Conservation (phyloP, 164 flowering plant species). For the Annona cherimola region DNA sequence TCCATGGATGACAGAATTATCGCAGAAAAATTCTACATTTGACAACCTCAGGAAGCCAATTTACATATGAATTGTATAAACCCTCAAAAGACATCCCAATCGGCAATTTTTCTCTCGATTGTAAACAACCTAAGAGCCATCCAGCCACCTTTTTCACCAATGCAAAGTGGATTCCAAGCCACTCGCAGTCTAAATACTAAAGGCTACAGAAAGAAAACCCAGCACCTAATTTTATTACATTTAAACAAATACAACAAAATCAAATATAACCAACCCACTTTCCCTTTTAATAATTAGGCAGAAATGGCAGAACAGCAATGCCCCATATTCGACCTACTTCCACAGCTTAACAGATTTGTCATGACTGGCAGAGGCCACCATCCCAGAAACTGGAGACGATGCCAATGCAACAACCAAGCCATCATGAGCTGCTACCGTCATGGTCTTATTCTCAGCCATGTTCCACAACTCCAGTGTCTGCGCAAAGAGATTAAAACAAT, state of each 20-base stretch:
- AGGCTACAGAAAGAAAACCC: neutral
- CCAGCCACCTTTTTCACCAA: no score
- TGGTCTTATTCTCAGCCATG: slow-evolving; percentile 78
- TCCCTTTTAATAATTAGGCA: neutral
- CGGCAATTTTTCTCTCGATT: no score
- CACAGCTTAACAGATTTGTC: slow-evolving; percentile 85
- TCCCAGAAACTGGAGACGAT: slow-evolving; percentile 66
- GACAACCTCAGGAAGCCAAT: no score
- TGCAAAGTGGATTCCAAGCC: neutral
- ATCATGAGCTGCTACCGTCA: slow-evolving; percentile 82
- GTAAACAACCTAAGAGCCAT: no score
- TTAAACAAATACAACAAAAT: slow-evolving; percentile 1
- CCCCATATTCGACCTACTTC: slow-evolving; percentile 38
- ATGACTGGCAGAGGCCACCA: slow-evolving; percentile 96
- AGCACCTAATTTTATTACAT: slow-evolving; percentile 12
- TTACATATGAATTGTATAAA: no score
- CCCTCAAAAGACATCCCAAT: no score
- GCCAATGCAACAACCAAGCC: slow-evolving; percentile 72
- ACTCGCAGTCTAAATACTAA: neutral
- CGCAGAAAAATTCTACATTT: no score
- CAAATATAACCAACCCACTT: neutral
- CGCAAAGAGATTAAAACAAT: slow-evolving; percentile 11
- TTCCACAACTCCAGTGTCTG: slow-evolving; percentile 96
- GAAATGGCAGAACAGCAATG: neutral
- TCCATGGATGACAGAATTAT: no score